These are phyloP conservation scores for Tremella yokohamensis DNA, from an alignment of 768 basidiomycete species.

Conservation along the genomic window DNA sequence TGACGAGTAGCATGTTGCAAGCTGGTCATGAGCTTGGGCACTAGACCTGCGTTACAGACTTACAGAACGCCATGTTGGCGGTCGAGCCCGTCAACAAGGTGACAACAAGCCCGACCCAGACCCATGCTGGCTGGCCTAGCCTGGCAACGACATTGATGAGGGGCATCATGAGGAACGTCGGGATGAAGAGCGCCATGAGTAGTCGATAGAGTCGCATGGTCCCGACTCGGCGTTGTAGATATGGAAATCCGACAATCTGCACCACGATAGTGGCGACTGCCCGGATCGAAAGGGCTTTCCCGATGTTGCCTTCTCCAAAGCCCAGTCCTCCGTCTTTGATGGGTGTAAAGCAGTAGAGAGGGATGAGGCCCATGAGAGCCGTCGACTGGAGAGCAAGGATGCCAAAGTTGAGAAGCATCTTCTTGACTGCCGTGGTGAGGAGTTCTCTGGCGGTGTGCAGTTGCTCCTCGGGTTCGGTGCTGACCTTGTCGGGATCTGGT, in stretches of 20 bases:
- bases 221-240: slow-evolving; percentile 25
- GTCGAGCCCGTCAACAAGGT: slow-evolving; percentile 21
- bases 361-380: slow-evolving; percentile 23
- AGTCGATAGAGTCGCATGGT: slow-evolving; percentile 27
- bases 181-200: slow-evolving; percentile 31
- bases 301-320: slow-evolving; percentile 30
- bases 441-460: not conserved
- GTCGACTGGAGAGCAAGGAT: slow-evolving; percentile 30
- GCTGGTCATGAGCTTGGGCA: slow-evolving; percentile 14
- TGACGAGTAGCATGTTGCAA: slow-evolving; percentile 41
- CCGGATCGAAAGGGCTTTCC: slow-evolving; percentile 30
- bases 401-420: slow-evolving; percentile 20
- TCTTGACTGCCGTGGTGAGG: not conserved
- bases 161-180: slow-evolving; percentile 29
- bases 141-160: slow-evolving; percentile 30
- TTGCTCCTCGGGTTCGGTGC: slow-evolving; percentile 5
- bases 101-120: slow-evolving; percentile 27
- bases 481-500: not conserved
- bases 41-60: slow-evolving; percentile 6
- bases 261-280: slow-evolving; percentile 30
- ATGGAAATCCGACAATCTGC: slow-evolving; percentile 36
- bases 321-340: slow-evolving; percentile 32
- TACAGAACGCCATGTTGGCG: slow-evolving; percentile 35
- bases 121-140: slow-evolving; percentile 12
- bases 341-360: slow-evolving; percentile 44